Conservation (phyloP, 2,329 filamentous ascomycete genomes). For the Biscogniauxia mediterranea region DNA sequence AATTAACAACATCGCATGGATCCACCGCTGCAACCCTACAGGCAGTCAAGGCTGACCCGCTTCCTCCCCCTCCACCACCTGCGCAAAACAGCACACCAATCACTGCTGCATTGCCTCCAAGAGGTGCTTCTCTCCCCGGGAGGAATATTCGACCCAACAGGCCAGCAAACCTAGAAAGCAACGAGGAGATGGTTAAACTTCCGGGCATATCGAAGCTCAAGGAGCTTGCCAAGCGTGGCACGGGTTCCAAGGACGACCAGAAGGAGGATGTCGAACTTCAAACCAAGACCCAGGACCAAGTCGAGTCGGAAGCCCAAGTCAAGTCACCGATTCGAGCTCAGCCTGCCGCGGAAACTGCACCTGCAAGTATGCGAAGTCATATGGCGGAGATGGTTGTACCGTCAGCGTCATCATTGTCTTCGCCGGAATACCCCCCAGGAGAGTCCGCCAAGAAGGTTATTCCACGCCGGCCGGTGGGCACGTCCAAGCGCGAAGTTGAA, state of each 20-base stretch:
- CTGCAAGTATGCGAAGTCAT: neutral
- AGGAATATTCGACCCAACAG: constrained; percentile 26
- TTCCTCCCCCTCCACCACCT: constrained; percentile 23
- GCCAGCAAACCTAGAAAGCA: constrained; percentile 13
- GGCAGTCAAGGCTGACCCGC: constrained; percentile 15
- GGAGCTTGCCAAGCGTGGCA: constrained; percentile 14
- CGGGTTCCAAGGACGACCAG: constrained; percentile 1
- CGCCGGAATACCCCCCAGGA: constrained; percentile 9
- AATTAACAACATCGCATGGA: constrained; percentile 48
- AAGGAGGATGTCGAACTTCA: constrained; percentile 1
- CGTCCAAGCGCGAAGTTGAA: constrained; percentile 7
- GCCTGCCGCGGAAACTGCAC: neutral
- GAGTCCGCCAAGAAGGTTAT: constrained; percentile 20
- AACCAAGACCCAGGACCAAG: neutral
- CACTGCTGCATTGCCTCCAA: constrained; percentile 22
- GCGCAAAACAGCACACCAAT: constrained; percentile 13
- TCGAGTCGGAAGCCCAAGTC: neutral
- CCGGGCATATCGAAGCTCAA: constrained; percentile 19
- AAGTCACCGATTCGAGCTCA: neutral
- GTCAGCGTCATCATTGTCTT: neutral
- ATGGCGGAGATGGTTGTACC: neutral
- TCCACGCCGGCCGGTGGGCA: constrained; percentile 22
- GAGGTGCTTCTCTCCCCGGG: constrained; percentile 26
- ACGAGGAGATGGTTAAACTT: constrained; percentile 18
- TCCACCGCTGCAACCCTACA: constrained; percentile 39